These are phyloP conservation scores for Chaetoceros tenuissimus DNA, from an alignment of 108 stramenopile genomes.

Conservation along the genomic window DNA sequence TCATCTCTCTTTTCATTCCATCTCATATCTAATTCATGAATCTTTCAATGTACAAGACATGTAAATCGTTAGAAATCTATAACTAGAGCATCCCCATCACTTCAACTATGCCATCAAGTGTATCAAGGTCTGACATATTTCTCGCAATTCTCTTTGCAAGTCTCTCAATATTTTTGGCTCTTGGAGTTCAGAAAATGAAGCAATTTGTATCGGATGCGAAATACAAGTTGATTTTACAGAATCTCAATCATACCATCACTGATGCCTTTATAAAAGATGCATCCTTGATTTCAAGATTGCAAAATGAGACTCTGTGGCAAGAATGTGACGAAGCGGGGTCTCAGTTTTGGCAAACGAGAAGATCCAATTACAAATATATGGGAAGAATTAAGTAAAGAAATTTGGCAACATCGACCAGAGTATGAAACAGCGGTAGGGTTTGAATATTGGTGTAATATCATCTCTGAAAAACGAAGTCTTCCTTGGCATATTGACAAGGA, in stretches of 20 bases:
- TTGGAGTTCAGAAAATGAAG: too few species aligned
- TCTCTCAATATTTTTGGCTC: too few species aligned
- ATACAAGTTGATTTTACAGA: too few species aligned
- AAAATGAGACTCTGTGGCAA: background rate
- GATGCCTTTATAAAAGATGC: background rate
- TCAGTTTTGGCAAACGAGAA: background rate
- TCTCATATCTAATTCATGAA: too few species aligned
- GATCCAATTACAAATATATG: background rate
- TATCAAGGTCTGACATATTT: too few species aligned
- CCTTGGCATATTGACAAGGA: conserved; percentile 23
- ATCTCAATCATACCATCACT: background rate
- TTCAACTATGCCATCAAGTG: too few species aligned
- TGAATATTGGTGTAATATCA: conserved; percentile 23
- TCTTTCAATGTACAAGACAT: too few species aligned
- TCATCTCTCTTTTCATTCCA: too few species aligned
- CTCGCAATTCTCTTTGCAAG: too few species aligned
- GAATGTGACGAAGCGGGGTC: background rate
- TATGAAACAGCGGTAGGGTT: conserved; percentile 2
- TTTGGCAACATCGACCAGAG: conserved; percentile 13
- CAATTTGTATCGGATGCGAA: too few species aligned
- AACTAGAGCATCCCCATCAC: too few species aligned
- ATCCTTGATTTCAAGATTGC: background rate
- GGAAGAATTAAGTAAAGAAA: background rate
- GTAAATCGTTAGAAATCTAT: too few species aligned
- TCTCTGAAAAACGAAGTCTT: conserved; percentile 2